Evolutionary conservation across 2,329 filamentous ascomycete species (phyloP), one percentile per base, ranked within the genome.

Genomic region (Ophiostoma sp.): DNA sequence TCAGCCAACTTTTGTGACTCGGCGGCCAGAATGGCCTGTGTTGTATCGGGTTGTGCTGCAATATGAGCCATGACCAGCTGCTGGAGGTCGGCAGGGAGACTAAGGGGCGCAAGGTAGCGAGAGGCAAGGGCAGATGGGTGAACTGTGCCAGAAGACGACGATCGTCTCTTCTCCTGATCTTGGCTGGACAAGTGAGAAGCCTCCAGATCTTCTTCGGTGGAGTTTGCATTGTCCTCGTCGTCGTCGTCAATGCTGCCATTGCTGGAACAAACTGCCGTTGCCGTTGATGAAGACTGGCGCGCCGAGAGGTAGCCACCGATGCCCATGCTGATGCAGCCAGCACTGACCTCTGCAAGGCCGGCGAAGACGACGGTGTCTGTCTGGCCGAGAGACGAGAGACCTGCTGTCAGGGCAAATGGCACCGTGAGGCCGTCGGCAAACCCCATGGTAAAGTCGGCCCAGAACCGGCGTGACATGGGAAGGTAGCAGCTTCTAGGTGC

Each of bases 381-480:
- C 69, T 84, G 82, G 2, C 87, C 87, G 5, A 90, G 80, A 3
- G 84, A 85, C 27, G 85, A 86, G 4, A 93, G 81, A 2, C 90
- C 90, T 0, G 90, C 89, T 0, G 89, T 92, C 23, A 92, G 81
- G 23, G 90, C 90, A 75, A 93, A 92, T 0, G 90, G 90, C 0
- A 92, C 90, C 0, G 90, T 92, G 72, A 92, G 81, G 15, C 90
- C 90, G 79, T 93, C 90, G 0, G 90, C 87, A 73, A 92, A 87
- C 31, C 90, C 90, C 72, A 92, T 86, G 1, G 90, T 92, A 71
- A 89, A 86, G 78, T 92, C 89, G 54, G 85, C 83, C 15, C 89
- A 78, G 72, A 88, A 82, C 15, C 79, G 79, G 1, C 77, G 75
- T 23, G 79, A 74, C 1, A 73, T 73, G 3, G 77, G 78, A 8